A percentile compares a stretch with the other conserved stretches of the same genome.
Conservation (phyloP, 352 stramenopile species). For the Phytophthora pinifolia region DNA sequence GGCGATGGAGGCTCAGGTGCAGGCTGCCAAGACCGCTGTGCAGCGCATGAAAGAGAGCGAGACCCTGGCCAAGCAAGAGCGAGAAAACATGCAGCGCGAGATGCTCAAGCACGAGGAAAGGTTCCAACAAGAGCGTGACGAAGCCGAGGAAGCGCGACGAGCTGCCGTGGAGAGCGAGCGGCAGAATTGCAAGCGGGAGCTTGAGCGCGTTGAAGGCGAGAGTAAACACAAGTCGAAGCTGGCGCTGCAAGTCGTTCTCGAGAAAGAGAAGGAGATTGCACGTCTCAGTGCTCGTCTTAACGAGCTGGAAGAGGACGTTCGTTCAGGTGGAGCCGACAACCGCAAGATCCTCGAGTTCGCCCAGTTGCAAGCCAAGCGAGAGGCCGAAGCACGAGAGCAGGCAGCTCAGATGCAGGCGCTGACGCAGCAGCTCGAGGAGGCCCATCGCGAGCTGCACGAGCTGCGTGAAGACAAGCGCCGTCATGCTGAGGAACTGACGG, state of each 20-base stretch:
- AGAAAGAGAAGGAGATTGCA: constrained; percentile 80
- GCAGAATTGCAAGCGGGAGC: constrained; percentile 46
- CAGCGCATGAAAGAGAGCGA: constrained; percentile 40
- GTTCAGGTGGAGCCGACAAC: constrained; percentile 79
- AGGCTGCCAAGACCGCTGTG: constrained; percentile 55
- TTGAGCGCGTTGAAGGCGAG: constrained; percentile 71
- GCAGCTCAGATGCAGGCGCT: constrained; percentile 56
- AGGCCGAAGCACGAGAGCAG: constrained; percentile 65
- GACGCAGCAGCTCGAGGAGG: constrained; percentile 41
- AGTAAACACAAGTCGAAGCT: constrained; percentile 88
- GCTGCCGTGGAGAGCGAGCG: constrained; percentile 45
- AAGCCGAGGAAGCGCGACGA: constrained; percentile 35
- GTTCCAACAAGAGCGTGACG: constrained; percentile 36
- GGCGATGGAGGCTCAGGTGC: constrained; percentile 58
- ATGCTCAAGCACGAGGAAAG: constrained; percentile 27
- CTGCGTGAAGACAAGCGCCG: constrained; percentile 56
- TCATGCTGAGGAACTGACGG: constrained; percentile 70
- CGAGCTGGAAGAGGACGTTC: constrained; percentile 84
- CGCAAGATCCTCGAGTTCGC: constrained; percentile 89
- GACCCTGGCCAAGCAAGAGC: constrained; percentile 23
- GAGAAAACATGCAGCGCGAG: constrained; percentile 64
- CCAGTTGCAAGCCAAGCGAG: constrained; percentile 80
- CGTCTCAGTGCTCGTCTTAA: constrained; percentile 50
- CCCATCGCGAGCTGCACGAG: constrained; percentile 50
- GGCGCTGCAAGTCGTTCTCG: constrained; percentile 72